Evolutionary conservation across 2,329 filamentous ascomycete species (phyloP).

Genomic region (Emergomyces orientalis): DNA sequence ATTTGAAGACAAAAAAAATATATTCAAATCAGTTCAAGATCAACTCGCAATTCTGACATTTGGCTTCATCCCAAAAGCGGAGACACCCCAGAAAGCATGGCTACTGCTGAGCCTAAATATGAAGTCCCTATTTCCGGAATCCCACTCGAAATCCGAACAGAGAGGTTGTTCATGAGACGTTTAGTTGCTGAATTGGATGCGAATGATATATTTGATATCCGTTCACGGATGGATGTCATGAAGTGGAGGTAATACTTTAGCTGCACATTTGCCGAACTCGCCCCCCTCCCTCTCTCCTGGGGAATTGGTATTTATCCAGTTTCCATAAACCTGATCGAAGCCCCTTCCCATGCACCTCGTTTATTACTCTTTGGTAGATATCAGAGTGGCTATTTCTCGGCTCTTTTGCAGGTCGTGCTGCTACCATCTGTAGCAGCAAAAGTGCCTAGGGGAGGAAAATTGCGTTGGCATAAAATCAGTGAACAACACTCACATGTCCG

Average conservation of each 20-base stretch:
- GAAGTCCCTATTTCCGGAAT: conserved; percentile 1
- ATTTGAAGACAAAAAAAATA: background rate
- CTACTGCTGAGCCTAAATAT: background rate
- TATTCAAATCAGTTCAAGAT: background rate
- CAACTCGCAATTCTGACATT: background rate
- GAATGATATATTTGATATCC: conserved; percentile 19
- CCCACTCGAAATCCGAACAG: conserved; percentile 6
- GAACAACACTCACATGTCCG: background rate
- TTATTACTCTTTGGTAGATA: background rate
- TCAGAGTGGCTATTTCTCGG: background rate
- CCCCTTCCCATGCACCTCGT: background rate
- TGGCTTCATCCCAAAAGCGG: background rate
- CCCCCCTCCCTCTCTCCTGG: conserved; percentile 14
- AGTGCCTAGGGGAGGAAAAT: background rate
- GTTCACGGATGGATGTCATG: conserved; percentile 21
- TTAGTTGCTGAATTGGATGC: conserved; percentile 16
- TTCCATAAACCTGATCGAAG: background rate
- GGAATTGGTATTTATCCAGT: conserved; percentile 16
- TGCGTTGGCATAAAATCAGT: background rate
- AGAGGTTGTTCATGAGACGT: conserved; percentile 18
- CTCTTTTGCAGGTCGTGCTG: background rate
- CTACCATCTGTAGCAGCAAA: background rate
- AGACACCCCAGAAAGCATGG: background rate
- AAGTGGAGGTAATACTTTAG: conserved; percentile 21
- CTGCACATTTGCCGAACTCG: background rate